A percentile compares a stretch with the other conserved stretches of the same genome.
Conservation (phyloP, 225 moss, liverwort and hornwort species). For the Physcomitrium patens region DNA sequence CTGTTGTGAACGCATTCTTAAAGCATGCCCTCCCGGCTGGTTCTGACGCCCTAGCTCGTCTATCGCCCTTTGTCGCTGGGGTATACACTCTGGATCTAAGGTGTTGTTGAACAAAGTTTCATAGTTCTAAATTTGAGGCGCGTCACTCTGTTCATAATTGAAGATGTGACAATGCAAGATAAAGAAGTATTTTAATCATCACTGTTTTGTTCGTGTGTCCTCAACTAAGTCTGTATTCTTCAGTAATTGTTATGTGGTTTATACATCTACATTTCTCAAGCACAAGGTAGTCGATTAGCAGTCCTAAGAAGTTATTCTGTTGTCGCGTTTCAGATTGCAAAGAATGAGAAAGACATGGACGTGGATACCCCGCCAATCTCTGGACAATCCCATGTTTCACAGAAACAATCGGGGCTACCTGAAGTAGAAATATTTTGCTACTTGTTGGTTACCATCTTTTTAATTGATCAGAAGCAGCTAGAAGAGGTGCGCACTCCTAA, state of each 20-base stretch:
- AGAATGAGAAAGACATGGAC: conserved; percentile 59
- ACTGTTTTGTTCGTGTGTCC: not conserved
- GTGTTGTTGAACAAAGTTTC: not conserved
- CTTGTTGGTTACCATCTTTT: conserved; percentile 61
- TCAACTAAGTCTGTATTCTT: not conserved
- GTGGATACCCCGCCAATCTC: conserved; percentile 45
- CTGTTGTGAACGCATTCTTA: conserved; percentile 51
- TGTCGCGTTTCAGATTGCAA: conserved; percentile 16
- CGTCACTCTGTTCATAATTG: not conserved
- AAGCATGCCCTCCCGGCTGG: conserved; percentile 57
- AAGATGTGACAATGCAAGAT: not conserved
- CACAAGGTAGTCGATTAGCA: not conserved
- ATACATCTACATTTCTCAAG: not conserved
- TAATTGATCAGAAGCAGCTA: conserved; percentile 69
- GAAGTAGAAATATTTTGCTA: conserved; percentile 69
- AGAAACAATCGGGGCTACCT: conserved; percentile 57
- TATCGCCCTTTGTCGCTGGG: conserved; percentile 44
- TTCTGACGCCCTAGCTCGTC: conserved; percentile 56
- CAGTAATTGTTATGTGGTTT: not conserved
- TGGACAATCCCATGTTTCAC: conserved; percentile 43
- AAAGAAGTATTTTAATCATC: not conserved
- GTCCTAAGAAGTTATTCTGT: not conserved
- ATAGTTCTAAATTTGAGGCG: not conserved
- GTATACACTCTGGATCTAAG: not conserved
- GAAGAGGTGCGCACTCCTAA: conserved; percentile 44